Percentiles rank a stretch among this genome's conserved stretches.
Conservation (phyloP, 768 basidiomycete species). For the Suillus americanus region DNA sequence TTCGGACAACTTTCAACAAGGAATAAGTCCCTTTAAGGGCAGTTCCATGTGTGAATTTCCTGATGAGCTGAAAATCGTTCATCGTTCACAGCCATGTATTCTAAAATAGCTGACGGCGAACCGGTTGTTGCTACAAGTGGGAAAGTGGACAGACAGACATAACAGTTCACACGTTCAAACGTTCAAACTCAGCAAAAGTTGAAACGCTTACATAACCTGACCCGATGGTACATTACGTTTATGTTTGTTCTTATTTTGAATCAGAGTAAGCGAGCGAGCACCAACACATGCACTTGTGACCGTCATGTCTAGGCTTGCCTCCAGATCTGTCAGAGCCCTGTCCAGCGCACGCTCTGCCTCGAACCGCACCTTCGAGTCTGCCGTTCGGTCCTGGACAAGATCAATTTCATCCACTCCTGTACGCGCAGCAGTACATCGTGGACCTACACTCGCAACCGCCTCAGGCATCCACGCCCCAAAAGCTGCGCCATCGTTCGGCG, state of each 20-base stretch:
- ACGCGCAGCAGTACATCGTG: slow-evolving; percentile 26
- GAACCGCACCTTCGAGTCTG: slow-evolving; percentile 10
- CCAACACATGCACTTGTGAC: not conserved
- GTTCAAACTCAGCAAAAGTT: too few relatives aligned
- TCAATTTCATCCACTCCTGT: slow-evolving; percentile 22
- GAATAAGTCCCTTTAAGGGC: too few relatives aligned
- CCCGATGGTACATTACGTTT: too few relatives aligned
- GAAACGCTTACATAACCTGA: too few relatives aligned
- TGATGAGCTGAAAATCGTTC: too few relatives aligned
- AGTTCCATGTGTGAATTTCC: too few relatives aligned
- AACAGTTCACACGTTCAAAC: too few relatives aligned
- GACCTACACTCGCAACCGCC: slow-evolving; percentile 34
- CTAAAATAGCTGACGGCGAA: too few relatives aligned
- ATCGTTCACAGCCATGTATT: too few relatives aligned
- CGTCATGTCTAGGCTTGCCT: slow-evolving; percentile 17
- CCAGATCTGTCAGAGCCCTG: slow-evolving; percentile 17
- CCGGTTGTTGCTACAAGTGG: too few relatives aligned
- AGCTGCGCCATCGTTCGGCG: not conserved
- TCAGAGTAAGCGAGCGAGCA: not conserved
- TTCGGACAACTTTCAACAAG: too few relatives aligned
- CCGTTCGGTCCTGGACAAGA: slow-evolving; percentile 22
- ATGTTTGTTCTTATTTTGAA: not conserved
- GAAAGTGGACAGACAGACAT: too few relatives aligned
- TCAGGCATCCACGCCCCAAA: slow-evolving; percentile 25
- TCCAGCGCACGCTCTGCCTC: slow-evolving; percentile 2